Evolutionary conservation across 2,329 filamentous ascomycete species (phyloP).

Genomic region (Huntiella savannae): DNA sequence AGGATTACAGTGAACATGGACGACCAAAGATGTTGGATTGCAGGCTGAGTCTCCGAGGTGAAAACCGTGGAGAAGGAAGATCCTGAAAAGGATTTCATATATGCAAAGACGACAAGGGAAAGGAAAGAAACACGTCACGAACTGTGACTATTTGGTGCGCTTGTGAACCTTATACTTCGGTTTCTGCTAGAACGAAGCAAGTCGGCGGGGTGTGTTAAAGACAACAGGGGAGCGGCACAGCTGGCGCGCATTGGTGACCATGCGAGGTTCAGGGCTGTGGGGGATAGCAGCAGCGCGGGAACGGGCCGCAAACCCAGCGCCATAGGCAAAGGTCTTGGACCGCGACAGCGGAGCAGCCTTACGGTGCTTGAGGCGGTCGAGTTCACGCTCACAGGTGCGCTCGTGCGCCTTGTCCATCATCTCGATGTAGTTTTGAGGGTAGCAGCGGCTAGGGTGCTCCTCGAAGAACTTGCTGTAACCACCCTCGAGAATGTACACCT

Average conservation of each 20-base stretch:
- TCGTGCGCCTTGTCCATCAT: conserved; percentile 90
- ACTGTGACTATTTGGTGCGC: neutral
- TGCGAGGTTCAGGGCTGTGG: conserved; percentile 3
- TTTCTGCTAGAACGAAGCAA: conserved; percentile 4
- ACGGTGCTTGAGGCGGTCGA: conserved; percentile 80
- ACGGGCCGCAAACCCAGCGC: conserved; percentile 19
- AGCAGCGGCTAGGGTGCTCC: conserved; percentile 62
- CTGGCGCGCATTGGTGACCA: neutral
- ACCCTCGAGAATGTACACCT: conserved; percentile 91
- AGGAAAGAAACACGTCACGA: neutral
- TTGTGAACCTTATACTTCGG: neutral
- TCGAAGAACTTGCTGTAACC: conserved; percentile 89
- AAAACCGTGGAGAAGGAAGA: neutral
- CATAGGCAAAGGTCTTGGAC: conserved; percentile 90
- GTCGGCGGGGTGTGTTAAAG: conserved; percentile 6
- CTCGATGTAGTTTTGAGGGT: conserved; percentile 86
- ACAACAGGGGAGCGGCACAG: conserved; percentile 8
- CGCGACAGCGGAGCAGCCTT: conserved; percentile 52
- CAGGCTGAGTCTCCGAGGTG: neutral
- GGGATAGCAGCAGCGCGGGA: conserved; percentile 1
- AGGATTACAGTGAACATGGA: neutral
- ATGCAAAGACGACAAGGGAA: neutral
- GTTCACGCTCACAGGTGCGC: conserved; percentile 79
- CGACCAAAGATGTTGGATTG: neutral
- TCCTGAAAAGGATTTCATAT: neutral